Base-by-base conservation (phyloP, 768 basidiomycete genomes). In the Rhizopogon vulgaris region DNA sequence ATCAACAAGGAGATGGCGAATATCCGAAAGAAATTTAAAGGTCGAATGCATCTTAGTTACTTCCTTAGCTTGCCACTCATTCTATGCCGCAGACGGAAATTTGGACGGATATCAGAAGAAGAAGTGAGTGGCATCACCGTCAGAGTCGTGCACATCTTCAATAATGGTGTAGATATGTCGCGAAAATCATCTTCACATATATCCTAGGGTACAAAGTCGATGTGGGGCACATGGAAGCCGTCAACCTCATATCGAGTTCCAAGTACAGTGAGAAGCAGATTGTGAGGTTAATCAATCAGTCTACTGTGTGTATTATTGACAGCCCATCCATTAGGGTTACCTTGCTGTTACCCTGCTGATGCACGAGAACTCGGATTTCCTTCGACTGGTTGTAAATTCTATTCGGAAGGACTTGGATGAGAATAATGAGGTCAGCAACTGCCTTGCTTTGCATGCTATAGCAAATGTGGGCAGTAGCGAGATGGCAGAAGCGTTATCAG, bases 1-100 rank as follows among this genome's bases (percentile, higher is more conserved):
- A 96, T 99, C 60, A 99, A 99, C 74, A 94, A 97, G 71, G 96
- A 99, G 73, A 98, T 99, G 96, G 96, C 96, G 1, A 97, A 99
- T 62, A 99, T 99, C 56, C 78, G 96, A 55, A 95, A 96, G 77
- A 93, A 95, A 70, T 98, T 99, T 78, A 97, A 97, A 79, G 92
- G 94, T 89, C 43, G 32, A 54, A 12, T 37, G 37, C 41, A 36
- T 55, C 46, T 48, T 46, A 63, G 17, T 15, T 38, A 18, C 34
- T 41, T 27, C 48, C 48, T n/a, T 46, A 28, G 40, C 41, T 30
- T 43, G 38, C 27, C 15, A 41, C 48, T 55, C 48, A 56, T 40
- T 32, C 22, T n/a, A 38, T 32, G 27, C 55, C 57, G 36, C 51
- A 91, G 89, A 91, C 58, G 89, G 89, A 27, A 90, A 90, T 62